phyloP scores from a whole-genome alignment of 1,284 basidiomycete species.

The Paramarasmius palmivorus region DNA sequence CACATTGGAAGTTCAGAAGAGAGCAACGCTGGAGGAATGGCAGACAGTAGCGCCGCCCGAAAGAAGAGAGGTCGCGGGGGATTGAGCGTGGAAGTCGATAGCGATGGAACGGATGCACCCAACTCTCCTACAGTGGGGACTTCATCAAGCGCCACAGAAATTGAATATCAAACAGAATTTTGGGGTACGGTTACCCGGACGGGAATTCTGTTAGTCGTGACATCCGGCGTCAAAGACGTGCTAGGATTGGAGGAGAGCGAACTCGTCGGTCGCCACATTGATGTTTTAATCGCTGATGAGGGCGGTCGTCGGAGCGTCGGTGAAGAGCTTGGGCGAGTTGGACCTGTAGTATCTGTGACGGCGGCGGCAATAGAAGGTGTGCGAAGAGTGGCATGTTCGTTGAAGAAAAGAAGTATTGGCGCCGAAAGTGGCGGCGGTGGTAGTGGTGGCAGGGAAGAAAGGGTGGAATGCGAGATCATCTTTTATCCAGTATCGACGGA shows the following conservation, averaged over 20 bases:
- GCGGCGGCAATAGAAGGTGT: slow-evolving; percentile 21
- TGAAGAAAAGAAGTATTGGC: slow-evolving; percentile 29
- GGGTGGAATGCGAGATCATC: slow-evolving; percentile 33
- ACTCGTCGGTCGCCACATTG: slow-evolving; percentile 65
- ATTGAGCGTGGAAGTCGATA: slow-evolving; percentile 6
- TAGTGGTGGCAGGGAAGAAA: slow-evolving; percentile 19
- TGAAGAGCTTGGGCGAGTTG: slow-evolving; percentile 24
- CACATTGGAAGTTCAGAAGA: slow-evolving; percentile 5
- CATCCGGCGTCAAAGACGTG: slow-evolving; percentile 49
- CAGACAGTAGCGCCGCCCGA: not conserved
- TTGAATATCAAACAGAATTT: slow-evolving; percentile 38
- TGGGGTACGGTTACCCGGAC: slow-evolving; percentile 58
- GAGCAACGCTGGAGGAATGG: not conserved
- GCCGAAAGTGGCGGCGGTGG: not conserved
- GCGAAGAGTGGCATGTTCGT: slow-evolving; percentile 28
- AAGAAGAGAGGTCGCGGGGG: slow-evolving; percentile 9
- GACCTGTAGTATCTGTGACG: slow-evolving; percentile 17
- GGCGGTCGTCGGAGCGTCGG: slow-evolving; percentile 17
- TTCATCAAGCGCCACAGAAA: not conserved
- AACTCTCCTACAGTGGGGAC: not conserved
- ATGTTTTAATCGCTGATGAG: slow-evolving; percentile 44
- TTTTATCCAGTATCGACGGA: slow-evolving; percentile 39
- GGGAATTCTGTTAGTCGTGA: slow-evolving; percentile 55
- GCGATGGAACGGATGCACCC: slow-evolving; percentile 16
- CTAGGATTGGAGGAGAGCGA: slow-evolving; percentile 72